Base-by-base conservation (phyloP, 768 basidiomycete genomes). In the Cubamyces sp. region DNA sequence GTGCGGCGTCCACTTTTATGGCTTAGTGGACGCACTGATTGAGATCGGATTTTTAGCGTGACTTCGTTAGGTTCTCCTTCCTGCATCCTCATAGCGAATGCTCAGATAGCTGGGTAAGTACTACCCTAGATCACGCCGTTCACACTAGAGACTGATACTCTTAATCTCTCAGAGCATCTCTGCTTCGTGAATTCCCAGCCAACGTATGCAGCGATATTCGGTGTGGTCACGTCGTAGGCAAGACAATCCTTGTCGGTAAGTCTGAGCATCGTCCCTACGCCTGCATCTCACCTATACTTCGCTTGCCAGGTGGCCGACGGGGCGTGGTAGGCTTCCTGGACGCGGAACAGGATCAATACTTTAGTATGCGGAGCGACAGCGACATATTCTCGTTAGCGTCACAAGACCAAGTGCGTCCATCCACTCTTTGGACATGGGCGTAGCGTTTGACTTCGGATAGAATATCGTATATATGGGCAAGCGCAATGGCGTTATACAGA, bases 401-500 rank as follows among this genome's bases (percentile, higher is more conserved):
- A 1, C 64, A 61, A 16, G 26, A 61, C 14, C 30, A 65, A 45
- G 66, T 68, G 8, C 28, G 60, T 43, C 23, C 23, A 9, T n/a
- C 18, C 8, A 9, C 18, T 16, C 25, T 18, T 14, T 7, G 25
- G 23, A 18, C n/a, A 43, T 6, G 5, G 5, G 9, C 21, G 11
- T 28, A 5, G 19, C 0, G 12, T 15, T 1, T 48, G 40, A 47
- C 23, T 21, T 3, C 1, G 28, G 5, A 3, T 30, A 68, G 68
- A 18, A 68, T 28, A 46, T 68, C 15, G n/a, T 64, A 7, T 68
- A 62, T 46, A 26, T 52, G 3, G 68, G 68, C 14, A 54, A 61
- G 41, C 65, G 68, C 16, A 68, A 52, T 23, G 68, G 68, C 2
- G 15, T 25, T 3, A 40, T 68, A 6, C 52, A 48, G 21, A 54